Evolutionary conservation across 441 rosid genomes (phyloP), one percentile per base, ranked within the genome.

Genomic region (Corymbia calophylla): DNA sequence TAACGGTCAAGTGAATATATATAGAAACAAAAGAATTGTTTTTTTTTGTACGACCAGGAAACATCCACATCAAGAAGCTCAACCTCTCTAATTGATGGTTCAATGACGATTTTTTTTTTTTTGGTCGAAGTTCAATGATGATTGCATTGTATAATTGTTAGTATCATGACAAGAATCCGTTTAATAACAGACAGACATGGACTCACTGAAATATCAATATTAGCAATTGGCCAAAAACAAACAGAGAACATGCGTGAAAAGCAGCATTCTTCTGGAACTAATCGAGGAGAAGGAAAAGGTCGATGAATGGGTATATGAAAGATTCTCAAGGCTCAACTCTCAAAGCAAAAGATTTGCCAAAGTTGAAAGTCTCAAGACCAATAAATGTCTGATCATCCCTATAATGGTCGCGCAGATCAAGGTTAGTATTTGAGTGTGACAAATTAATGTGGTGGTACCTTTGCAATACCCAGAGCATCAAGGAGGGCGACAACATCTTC

Each of bases 401-500:
- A 44, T 11, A 77, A 44, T 44, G 84, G 84, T 77, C 16, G 51
- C 17, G 51, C 51, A 1, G 48, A 9, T 77, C 84, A 6, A 44
- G n/a, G n/a, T 44, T 8, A 44, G 84, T 77, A 44, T 7, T 12
- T 12, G 4, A 77, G 53, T 7, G 10, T 18, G 84, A 44, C 17
- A 39, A 7, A 88, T 91, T 44, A 77, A 77, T 44, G n/a, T 2
- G 53, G 53, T 44, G 84, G n/a, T 77, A 88, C 92, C 92, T 88
- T 89, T 44, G 47, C n/a, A 9, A 88, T 88, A 58, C 48, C 23
- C 73, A 91, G 86, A 7, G 92, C 54, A 87, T 89, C 89, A 19
- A 89, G 90, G 35, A 91, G 90, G 16, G 58, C 90, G 39, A 87
- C 62, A 29, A 54, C 25, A 60, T 89, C 90, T 35, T 91, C 90